These are phyloP conservation scores for Taiozyma sp. DNA, from an alignment of 1,139 yeast species.

Conservation along the genomic window DNA sequence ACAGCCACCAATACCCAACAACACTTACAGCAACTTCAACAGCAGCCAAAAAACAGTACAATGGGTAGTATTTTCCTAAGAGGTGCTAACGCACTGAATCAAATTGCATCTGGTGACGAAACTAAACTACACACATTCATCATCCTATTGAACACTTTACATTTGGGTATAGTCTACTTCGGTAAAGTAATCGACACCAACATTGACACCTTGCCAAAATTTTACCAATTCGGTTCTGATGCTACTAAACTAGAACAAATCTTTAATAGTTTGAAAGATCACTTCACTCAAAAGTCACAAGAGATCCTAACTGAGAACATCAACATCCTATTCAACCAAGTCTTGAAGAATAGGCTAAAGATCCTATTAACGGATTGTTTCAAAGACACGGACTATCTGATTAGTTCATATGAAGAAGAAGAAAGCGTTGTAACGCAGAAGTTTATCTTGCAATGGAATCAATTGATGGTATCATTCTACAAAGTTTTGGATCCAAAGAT, in stretches of 20 bases:
- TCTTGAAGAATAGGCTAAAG: constrained; percentile 46
- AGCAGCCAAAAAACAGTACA: constrained; percentile 8
- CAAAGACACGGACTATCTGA: constrained; percentile 45
- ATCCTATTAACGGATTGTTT: constrained; percentile 50
- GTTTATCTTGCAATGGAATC: constrained; percentile 62
- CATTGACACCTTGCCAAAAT: constrained; percentile 33
- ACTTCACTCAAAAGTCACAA: constrained; percentile 36
- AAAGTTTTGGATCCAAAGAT: constrained; percentile 50
- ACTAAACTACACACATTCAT: constrained; percentile 43
- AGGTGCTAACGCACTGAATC: constrained; percentile 25
- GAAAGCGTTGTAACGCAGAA: constrained; percentile 33
- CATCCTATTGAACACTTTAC: constrained; percentile 57
- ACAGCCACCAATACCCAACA: constrained; percentile 9
- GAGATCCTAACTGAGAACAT: constrained; percentile 50
- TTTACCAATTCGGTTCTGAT: constrained; percentile 56
- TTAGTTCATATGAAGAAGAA: constrained; percentile 31
- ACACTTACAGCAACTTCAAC: constrained; percentile 10
- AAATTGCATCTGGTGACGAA: constrained; percentile 31
- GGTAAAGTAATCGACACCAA: constrained; percentile 40
- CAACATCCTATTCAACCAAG: constrained; percentile 53
- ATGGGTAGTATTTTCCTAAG: constrained; percentile 24
- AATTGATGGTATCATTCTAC: constrained; percentile 59
- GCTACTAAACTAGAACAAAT: constrained; percentile 37
- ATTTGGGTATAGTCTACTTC: constrained; percentile 53
- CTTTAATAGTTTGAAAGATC: constrained; percentile 28